phyloP scores from a whole-genome alignment of 2,329 filamentous ascomycete species.

The Xylariaceae sp. region DNA sequence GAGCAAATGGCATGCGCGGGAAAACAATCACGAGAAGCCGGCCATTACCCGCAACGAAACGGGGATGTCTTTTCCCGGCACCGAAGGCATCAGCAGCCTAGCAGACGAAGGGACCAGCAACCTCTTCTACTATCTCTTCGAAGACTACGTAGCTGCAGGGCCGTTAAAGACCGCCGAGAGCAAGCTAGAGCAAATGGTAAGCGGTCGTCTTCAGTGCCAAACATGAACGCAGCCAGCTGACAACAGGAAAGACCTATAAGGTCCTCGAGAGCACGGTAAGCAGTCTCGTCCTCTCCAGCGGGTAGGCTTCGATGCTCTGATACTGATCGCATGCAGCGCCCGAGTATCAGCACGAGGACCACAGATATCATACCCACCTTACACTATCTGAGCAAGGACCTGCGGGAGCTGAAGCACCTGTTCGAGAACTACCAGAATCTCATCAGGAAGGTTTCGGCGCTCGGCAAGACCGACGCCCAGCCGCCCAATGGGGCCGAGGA shows the following conservation, averaged over 20 bases:
- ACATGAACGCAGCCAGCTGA: too few species aligned
- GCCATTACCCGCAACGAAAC: constrained; percentile 19
- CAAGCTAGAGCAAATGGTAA: constrained; percentile 46
- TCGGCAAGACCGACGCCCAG: constrained; percentile 25
- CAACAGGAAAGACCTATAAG: constrained; percentile 28
- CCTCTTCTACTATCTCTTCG: constrained; percentile 62
- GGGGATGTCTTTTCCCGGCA: constrained; percentile 16
- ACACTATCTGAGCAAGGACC: constrained; percentile 55
- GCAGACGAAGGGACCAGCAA: constrained; percentile 50
- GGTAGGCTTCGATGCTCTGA: too few species aligned
- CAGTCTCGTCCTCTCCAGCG: not conserved
- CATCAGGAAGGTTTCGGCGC: constrained; percentile 51
- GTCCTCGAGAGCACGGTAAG: constrained; percentile 34
- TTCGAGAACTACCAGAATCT: constrained; percentile 57
- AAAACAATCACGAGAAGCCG: constrained; percentile 16
- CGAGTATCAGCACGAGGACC: constrained; percentile 36
- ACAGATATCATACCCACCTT: constrained; percentile 51
- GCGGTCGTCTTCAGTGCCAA: too few species aligned
- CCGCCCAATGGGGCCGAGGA: constrained; percentile 9
- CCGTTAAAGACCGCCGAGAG: constrained; percentile 42
- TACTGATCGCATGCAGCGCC: constrained; percentile 18
- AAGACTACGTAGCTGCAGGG: constrained; percentile 58
- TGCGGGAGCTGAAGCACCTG: constrained; percentile 54
- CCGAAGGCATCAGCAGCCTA: constrained; percentile 15
- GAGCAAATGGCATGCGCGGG: constrained; percentile 35